Percentiles rank a stretch among this genome's conserved stretches.
Evolutionary conservation across 345 rosid genomes (phyloP).

Genomic region (Eucalyptus curtisii): DNA sequence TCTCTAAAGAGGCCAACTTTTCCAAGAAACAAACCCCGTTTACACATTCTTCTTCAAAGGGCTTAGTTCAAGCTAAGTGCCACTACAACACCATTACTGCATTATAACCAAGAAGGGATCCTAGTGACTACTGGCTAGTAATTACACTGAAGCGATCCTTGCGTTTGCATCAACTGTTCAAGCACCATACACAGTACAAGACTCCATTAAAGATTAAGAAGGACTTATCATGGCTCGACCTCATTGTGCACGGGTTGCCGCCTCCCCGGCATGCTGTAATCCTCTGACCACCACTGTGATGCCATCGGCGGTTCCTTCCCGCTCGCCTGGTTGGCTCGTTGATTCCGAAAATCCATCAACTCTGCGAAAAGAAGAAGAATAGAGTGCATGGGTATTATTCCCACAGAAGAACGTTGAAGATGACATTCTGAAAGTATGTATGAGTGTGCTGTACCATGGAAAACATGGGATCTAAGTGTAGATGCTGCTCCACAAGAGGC

Average conservation of each 20-base stretch:
- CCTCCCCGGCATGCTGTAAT: neutral
- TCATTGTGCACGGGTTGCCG: slow-evolving; percentile 9
- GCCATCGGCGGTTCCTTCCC: neutral
- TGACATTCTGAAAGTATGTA: neutral
- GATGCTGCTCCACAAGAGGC: neutral
- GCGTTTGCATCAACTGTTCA: neutral
- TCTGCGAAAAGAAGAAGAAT: neutral
- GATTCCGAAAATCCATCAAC: neutral
- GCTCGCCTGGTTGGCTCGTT: neutral
- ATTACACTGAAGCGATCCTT: neutral
- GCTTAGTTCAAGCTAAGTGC: neutral
- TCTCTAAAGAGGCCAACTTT: neutral
- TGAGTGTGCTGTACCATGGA: neutral
- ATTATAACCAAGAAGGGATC: neutral
- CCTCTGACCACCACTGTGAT: slow-evolving; percentile 9
- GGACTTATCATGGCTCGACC: slow-evolving; percentile 5
- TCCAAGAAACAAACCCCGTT: neutral
- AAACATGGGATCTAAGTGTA: neutral
- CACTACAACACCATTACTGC: neutral
- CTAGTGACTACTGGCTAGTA: neutral
- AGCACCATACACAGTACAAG: neutral
- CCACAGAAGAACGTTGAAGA: neutral
- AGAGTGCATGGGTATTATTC: neutral
- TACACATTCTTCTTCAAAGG: neutral
- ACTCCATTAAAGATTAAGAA: neutral